A percentile compares a stretch with the other conserved stretches of the same genome.
These are phyloP conservation scores for Barnettozyma siamensis DNA, from an alignment of 805 yeast species.

Conservation along the genomic window DNA sequence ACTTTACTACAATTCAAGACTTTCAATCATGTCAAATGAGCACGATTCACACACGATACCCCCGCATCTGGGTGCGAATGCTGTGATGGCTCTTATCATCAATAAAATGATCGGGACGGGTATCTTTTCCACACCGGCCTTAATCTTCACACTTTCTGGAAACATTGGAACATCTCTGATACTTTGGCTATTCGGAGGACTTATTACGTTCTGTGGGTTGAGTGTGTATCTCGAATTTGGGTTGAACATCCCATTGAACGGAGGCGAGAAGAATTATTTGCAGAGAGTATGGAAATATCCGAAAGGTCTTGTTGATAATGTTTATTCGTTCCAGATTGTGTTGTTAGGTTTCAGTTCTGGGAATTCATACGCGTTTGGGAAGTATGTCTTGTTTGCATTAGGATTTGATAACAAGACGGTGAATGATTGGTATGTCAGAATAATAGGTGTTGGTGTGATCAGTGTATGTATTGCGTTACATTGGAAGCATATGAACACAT, in stretches of 20 bases:
- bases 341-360: constrained; percentile 57
- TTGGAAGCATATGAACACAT: constrained; percentile 41
- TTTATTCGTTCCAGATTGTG: constrained; percentile 48
- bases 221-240: constrained; percentile 63
- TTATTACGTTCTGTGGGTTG: constrained; percentile 49
- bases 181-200: constrained; percentile 59
- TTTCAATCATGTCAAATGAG: neutral
- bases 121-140: constrained; percentile 61
- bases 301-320: constrained; percentile 43
- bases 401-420: constrained; percentile 30
- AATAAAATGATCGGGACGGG: constrained; percentile 76
- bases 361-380: constrained; percentile 60
- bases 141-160: constrained; percentile 51
- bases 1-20: no score
- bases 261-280: constrained; percentile 65
- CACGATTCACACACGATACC: neutral
- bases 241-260: constrained; percentile 55
- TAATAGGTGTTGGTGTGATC: constrained; percentile 44
- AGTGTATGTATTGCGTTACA: constrained; percentile 44
- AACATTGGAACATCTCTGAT: constrained; percentile 52
- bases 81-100: constrained; percentile 39
- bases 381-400: constrained; percentile 42
- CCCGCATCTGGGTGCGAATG: constrained; percentile 17
- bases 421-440: constrained; percentile 32
- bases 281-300: constrained; percentile 54